These are phyloP conservation scores for Diaporthe eres DNA, from an alignment of 2,329 filamentous ascomycete genomes.

Conservation along the genomic window DNA sequence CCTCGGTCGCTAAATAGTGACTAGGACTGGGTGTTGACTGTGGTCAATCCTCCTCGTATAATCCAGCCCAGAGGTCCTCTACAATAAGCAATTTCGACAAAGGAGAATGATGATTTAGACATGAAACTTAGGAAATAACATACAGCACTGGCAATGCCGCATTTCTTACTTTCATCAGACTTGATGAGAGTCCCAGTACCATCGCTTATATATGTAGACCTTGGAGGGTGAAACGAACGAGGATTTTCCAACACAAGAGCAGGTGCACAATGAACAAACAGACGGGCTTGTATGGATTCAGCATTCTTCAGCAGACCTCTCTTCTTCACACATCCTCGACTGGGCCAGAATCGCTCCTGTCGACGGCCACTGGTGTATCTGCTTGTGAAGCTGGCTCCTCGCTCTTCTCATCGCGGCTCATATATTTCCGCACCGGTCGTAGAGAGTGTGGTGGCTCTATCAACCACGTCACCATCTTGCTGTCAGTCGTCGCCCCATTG, in stretches of 20 bases:
- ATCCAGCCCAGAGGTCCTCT: no score
- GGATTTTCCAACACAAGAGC: neutral
- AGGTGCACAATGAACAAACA: neutral
- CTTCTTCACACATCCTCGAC: neutral
- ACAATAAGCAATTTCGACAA: no score
- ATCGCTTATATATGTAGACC: no score
- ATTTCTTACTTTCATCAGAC: neutral
- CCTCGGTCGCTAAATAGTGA: neutral
- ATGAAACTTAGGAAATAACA: no score
- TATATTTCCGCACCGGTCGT: neutral
- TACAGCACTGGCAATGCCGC: neutral
- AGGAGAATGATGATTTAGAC: no score
- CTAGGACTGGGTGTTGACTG: neutral
- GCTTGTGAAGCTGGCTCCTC: neutral
- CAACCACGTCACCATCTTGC: neutral
- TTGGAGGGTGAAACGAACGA: no score
- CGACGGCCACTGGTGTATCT: neutral
- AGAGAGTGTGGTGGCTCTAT: neutral
- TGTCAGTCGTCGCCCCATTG: neutral
- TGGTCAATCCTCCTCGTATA: neutral
- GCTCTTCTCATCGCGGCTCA: neutral
- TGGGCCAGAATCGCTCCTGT: neutral
- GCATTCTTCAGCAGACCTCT: neutral
- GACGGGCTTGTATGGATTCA: neutral
- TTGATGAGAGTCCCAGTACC: neutral